A percentile compares a stretch with the other conserved stretches of the same genome.
Evolutionary conservation across 148 eudicot species (phyloP).

Genomic region (Mesembryanthemum crystallinum): DNA sequence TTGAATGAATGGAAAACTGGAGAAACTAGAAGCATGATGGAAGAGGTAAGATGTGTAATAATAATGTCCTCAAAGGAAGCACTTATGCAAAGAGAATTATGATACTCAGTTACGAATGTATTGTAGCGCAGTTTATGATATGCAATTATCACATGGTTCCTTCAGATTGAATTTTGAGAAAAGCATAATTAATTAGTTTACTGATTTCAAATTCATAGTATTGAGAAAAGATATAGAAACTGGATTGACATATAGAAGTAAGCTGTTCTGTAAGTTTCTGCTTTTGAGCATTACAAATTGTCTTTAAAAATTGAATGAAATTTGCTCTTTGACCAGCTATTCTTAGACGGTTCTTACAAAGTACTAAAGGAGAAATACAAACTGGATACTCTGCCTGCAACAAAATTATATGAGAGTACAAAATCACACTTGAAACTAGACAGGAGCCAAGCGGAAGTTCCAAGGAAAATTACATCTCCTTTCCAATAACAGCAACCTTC

Average conservation of each 20-base stretch:
- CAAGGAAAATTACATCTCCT: not conserved
- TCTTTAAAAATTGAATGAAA: not conserved
- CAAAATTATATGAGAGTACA: not conserved
- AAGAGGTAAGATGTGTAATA: not conserved
- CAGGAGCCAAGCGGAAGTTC: not conserved
- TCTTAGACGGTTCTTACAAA: not conserved
- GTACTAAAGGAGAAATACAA: not conserved
- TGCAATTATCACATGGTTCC: not conserved
- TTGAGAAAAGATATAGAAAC: not conserved
- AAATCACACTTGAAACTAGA: not conserved
- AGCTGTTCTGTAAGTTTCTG: not conserved
- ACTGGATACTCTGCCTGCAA: not conserved
- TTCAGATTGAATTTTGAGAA: not conserved
- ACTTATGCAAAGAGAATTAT: not conserved
- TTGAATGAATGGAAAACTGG: not conserved
- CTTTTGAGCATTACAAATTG: not conserved
- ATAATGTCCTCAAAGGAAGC: not conserved
- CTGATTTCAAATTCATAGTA: not conserved
- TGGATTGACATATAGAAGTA: slow-evolving; percentile 3
- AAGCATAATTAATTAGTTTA: not conserved
- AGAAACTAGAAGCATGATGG: not conserved
- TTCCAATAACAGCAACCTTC: not conserved
- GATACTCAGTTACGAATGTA: not conserved
- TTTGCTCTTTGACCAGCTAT: not conserved
- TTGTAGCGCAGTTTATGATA: not conserved